These are phyloP conservation scores for Diaporthe eres DNA, from an alignment of 2,329 filamentous ascomycete species.

Conservation along the genomic window DNA sequence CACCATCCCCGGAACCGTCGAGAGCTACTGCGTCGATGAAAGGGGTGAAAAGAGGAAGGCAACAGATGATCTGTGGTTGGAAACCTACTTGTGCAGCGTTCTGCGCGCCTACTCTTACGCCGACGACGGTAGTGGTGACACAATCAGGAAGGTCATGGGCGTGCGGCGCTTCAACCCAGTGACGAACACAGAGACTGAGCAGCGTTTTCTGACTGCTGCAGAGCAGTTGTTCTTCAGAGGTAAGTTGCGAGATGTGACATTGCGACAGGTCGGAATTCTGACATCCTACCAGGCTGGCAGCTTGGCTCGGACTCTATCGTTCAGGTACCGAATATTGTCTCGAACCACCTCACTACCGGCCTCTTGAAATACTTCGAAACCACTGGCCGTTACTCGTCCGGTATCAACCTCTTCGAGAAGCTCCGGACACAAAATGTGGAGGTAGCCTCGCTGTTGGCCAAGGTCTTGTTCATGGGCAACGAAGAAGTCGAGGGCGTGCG, in stretches of 20 bases:
- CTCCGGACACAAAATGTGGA: constrained; percentile 91
- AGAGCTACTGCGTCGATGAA: constrained; percentile 98
- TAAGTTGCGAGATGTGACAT: constrained; percentile 52
- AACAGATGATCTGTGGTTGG: constrained; percentile 94
- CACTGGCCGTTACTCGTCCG: constrained; percentile 92
- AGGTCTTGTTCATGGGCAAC: constrained; percentile 92
- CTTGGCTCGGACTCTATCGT: constrained; percentile 97
- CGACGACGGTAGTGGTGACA: constrained; percentile 93
- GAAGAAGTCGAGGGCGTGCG: constrained; percentile 97
- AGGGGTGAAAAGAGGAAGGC: constrained; percentile 94
- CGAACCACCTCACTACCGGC: constrained; percentile 95
- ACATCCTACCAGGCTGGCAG: constrained; percentile 79
- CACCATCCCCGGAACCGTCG: constrained; percentile 94
- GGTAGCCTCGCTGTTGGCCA: constrained; percentile 91
- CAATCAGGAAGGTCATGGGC: constrained; percentile 97
- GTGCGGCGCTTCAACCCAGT: constrained; percentile 97
- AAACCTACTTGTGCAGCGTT: constrained; percentile 97
- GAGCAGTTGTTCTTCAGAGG: constrained; percentile 96
- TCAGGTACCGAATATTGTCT: constrained; percentile 96
- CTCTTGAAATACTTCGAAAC: constrained; percentile 95
- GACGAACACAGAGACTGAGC: constrained; percentile 97
- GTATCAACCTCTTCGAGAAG: constrained; percentile 98
- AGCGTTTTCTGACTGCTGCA: constrained; percentile 93
- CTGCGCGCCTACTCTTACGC: constrained; percentile 96
- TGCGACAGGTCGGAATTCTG: background rate